Percentiles rank a stretch among this genome's conserved stretches.
Conservation (phyloP, 2,329 filamentous ascomycete genomes). For the Cercospora beticola region DNA sequence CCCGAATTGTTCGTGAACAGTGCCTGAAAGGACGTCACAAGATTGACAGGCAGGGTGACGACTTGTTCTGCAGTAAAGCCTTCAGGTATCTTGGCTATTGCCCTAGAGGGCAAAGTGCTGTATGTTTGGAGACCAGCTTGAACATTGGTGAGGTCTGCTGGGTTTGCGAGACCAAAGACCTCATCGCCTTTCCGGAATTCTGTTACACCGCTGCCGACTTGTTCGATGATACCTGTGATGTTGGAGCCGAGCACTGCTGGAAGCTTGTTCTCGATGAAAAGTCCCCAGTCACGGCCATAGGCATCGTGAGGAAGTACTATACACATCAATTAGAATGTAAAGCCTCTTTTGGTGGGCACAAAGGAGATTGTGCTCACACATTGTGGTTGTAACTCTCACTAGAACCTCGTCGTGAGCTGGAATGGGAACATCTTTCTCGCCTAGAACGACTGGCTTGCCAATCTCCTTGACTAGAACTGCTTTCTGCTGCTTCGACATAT, state of each 20-base stretch:
- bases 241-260: constrained; percentile 12
- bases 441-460: constrained; percentile 11
- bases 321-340: not conserved
- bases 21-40: constrained; percentile 8
- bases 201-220: not conserved
- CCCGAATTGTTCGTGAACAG: constrained; percentile 1
- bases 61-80: not conserved
- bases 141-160: not conserved
- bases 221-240: constrained; percentile 9
- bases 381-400: constrained; percentile 11
- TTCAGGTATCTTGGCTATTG: not conserved
- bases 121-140: constrained; percentile 6
- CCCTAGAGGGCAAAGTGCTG: not conserved
- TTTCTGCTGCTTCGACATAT: constrained; percentile 7
- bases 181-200: not conserved
- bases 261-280: constrained; percentile 13
- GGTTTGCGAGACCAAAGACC: constrained; percentile 3
- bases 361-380: constrained; percentile 2
- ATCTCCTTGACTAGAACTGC: constrained; percentile 11
- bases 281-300: constrained; percentile 16
- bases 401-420: constrained; percentile 14
- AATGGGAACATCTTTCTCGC: not conserved
- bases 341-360: not conserved
- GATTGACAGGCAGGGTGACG: constrained; percentile 6
- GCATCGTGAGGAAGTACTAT: constrained; percentile 19